These are phyloP conservation scores for Trichosanthes cucumerina DNA, from an alignment of 306 rosid species.

Conservation along the genomic window DNA sequence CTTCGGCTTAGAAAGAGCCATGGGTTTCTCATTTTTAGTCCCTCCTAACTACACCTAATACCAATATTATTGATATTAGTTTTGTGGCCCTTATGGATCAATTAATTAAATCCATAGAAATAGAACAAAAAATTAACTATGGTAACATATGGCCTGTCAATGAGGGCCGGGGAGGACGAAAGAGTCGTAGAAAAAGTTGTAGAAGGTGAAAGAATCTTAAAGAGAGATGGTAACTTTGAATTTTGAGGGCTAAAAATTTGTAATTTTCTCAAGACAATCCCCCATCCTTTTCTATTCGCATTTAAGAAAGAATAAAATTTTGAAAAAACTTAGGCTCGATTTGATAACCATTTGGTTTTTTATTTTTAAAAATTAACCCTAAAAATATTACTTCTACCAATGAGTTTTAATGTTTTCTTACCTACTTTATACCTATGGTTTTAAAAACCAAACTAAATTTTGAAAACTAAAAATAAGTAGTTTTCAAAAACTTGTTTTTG, in stretches of 20 bases:
- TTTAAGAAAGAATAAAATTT: too few relatives aligned
- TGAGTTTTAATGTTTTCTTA: too few relatives aligned
- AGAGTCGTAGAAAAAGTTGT: not conserved
- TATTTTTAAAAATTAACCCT: too few relatives aligned
- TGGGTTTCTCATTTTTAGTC: not conserved
- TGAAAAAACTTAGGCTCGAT: not conserved
- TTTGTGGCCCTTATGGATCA: not conserved
- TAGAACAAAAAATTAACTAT: not conserved
- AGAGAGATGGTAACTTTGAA: not conserved
- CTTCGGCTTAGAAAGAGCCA: not conserved
- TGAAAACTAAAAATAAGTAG: too few relatives aligned
- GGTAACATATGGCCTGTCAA: not conserved
- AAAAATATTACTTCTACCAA: too few relatives aligned
- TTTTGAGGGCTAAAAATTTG: not conserved
- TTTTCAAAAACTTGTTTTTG: too few relatives aligned
- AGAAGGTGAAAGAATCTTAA: not conserved
- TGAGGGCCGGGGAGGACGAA: not conserved
- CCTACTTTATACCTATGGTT: too few relatives aligned
- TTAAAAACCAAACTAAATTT: too few relatives aligned
- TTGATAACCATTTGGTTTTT: too few relatives aligned
- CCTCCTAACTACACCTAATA: not conserved
- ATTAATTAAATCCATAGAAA: not conserved
- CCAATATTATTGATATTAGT: not conserved
- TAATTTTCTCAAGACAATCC: not conserved
- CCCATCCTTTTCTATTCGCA: not conserved